phyloP scores from a whole-genome alignment of 2,329 filamentous ascomycete species.

The Fusarium pseudograminearum region DNA sequence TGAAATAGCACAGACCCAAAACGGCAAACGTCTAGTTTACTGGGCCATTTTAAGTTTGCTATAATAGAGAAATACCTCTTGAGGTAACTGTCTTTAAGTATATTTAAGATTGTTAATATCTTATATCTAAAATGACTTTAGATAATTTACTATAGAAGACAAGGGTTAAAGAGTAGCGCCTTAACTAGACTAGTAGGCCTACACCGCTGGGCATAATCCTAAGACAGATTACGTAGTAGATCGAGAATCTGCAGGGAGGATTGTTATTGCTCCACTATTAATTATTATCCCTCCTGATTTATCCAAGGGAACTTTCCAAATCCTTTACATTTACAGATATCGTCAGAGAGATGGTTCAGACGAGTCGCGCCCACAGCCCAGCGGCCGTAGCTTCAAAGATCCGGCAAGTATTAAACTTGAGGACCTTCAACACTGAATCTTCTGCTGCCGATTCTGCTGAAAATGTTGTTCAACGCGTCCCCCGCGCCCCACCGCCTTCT shows the following conservation, averaged over 20 bases:
- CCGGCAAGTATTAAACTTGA: not conserved
- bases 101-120: no score
- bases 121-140: no score
- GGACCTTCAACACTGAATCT: not conserved
- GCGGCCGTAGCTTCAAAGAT: not conserved
- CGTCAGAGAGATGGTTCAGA: not conserved
- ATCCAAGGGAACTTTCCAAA: not conserved
- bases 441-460: not conserved
- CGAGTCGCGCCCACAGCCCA: not conserved
- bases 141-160: no score
- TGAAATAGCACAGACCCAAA: no score
- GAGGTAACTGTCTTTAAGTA: no score
- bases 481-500: not conserved
- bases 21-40: no score
- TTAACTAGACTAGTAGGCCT: not conserved
- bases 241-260: not conserved
- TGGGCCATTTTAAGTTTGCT: no score
- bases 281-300: not conserved
- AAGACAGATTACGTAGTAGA: not conserved
- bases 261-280: conserved; percentile 3
- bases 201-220: not conserved
- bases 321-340: not conserved
- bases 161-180: not conserved
- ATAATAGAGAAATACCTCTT: no score
- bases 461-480: not conserved